Conservation (phyloP, 257 asterid species). For the Jaltomata sinuosa region DNA sequence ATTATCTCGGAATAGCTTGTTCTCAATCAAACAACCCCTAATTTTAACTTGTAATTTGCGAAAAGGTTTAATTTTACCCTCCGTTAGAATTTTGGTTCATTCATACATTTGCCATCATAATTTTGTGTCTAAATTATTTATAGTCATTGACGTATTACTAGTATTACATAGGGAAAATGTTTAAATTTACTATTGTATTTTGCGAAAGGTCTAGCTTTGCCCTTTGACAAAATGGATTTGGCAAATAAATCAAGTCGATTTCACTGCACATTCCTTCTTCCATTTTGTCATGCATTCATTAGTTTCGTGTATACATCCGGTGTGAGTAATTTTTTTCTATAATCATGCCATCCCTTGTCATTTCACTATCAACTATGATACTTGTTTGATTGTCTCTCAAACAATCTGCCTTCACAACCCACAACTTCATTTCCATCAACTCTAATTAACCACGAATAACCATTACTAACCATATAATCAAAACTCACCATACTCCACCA, state of each 20-base stretch:
- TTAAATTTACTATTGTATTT: not conserved
- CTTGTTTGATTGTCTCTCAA: not conserved
- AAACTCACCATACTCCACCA: not conserved
- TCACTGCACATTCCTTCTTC: not conserved
- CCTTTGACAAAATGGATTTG: not conserved
- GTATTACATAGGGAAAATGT: not conserved
- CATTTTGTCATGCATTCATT: no score
- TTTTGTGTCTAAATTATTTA: not conserved
- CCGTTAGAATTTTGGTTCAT: not conserved
- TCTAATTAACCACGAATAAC: no score
- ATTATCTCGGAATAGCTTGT: no score
- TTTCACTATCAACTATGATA: no score
- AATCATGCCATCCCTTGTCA: no score
- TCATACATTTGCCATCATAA: not conserved
- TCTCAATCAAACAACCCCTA: no score
- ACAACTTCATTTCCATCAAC: not conserved
- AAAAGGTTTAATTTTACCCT: not conserved
- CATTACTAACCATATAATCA: no score
- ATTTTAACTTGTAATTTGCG: no score
- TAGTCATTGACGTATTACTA: not conserved
- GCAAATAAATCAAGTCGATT: not conserved
- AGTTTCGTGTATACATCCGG: no score
- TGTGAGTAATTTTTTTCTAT: no score
- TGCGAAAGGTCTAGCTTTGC: not conserved
- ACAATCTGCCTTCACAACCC: not conserved